These are phyloP conservation scores for Plasmodium malariae DNA, from an alignment of 169 alveolate genomes.

Conservation along the genomic window DNA sequence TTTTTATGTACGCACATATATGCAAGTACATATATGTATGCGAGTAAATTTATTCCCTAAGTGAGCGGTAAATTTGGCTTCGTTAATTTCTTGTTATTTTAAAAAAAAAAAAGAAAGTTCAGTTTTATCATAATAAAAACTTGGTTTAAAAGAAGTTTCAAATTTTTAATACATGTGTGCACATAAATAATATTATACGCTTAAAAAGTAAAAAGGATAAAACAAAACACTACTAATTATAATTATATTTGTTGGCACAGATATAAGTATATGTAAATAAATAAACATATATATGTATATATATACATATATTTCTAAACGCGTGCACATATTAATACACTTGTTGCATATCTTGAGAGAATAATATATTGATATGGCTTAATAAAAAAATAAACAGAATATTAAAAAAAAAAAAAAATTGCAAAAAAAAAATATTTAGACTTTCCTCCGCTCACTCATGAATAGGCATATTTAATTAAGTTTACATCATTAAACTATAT, in stretches of 20 bases:
- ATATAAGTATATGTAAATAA: too few relatives aligned
- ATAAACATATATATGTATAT: constrained; percentile 6
- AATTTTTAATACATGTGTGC: not conserved
- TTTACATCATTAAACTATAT: constrained; percentile 9
- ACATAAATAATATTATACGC: not conserved
- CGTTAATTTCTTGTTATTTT: too few relatives aligned
- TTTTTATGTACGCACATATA: not conserved
- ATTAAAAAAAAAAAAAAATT: constrained; percentile 6
- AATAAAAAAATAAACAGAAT: not conserved
- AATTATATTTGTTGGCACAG: not conserved
- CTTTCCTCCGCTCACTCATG: constrained; percentile 6
- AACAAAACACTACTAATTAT: not conserved
- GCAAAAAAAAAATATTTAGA: not conserved
- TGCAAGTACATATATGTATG: not conserved
- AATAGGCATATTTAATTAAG: constrained; percentile 15
- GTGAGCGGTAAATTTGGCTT: too few relatives aligned
- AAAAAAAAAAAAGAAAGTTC: too few relatives aligned
- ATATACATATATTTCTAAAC: constrained; percentile 1
- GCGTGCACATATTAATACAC: not conserved
- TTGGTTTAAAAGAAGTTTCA: constrained; percentile 1
- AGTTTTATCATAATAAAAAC: not conserved
- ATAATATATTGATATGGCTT: not conserved
- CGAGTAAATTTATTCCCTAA: too few relatives aligned
- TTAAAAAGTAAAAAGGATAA: not conserved
- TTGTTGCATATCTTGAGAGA: not conserved